Evolutionary conservation across 441 rosid species (phyloP).

Genomic region (Croton laevigatus): DNA sequence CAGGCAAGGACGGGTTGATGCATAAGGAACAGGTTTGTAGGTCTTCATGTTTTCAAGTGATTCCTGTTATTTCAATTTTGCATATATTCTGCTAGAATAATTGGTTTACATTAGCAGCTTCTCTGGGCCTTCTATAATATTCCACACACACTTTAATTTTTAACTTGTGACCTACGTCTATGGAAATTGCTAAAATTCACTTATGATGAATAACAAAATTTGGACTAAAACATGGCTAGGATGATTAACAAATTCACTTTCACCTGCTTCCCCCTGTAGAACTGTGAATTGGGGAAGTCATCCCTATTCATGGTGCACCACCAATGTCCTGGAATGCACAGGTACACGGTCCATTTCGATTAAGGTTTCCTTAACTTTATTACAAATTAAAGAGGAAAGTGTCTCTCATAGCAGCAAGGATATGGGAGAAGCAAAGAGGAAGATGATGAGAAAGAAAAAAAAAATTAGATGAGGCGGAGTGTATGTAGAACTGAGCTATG

Average conservation of each 20-base stretch:
- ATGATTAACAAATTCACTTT: neutral
- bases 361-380: too few relatives aligned
- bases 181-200: neutral
- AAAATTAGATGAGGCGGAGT: too few relatives aligned
- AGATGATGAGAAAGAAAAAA: too few relatives aligned
- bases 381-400: too few relatives aligned
- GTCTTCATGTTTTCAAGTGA: slow-evolving; percentile 8
- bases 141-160: neutral
- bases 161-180: neutral
- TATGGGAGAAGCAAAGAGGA: too few relatives aligned
- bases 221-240: neutral
- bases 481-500: too few relatives aligned
- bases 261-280: neutral
- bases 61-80: neutral
- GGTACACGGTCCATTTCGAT: too few relatives aligned
- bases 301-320: too few relatives aligned
- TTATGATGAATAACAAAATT: neutral
- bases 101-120: neutral
- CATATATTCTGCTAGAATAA: neutral
- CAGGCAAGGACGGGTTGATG: slow-evolving; percentile 38
- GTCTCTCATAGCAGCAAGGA: too few relatives aligned
- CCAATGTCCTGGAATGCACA: too few relatives aligned
- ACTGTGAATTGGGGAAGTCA: too few relatives aligned
- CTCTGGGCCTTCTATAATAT: neutral
- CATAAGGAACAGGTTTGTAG: slow-evolving; percentile 51